Evolutionary conservation across 2,329 filamentous ascomycete species (phyloP), one percentile per base, ranked within the genome.

Genomic region (Xylariaceae sp.): DNA sequence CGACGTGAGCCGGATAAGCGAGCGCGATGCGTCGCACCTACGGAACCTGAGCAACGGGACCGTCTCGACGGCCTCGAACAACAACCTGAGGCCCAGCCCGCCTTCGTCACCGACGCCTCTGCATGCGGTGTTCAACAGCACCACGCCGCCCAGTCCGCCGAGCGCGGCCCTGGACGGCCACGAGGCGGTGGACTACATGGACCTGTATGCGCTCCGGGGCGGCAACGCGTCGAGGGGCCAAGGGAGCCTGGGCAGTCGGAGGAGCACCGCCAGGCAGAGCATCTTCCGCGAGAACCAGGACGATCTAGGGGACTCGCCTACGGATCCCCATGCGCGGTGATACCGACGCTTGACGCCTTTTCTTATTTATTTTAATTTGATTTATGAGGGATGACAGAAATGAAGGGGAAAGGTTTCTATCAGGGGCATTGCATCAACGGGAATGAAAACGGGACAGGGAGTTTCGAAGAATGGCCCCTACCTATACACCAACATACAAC

Each of bases 21-120:
- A 68, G 26, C 55, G 59, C 8, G 63, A 69, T 15, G 48, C 58
- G 9, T 43, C 57, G 9, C 68, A 70, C 40, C 47, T 68, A 37
- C 59, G 68, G 2, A 60, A 68, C 27, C 56, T 64, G 31, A 69
- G 66, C 53, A 64, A 66, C 43, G 54, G 56, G 1, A 68, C 64
- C 2, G 61, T 68, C 40, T 64, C 63, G 23, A 55, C 44, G 11
- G 36, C 42, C n/a, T n/a, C n/a, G n/a, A n/a, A n/a, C n/a, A n/a
- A n/a, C 17, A 40, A 43, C 31, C 23, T 34, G 12, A 35, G 17
- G 5, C 17, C 26, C 36, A 34, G 39, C 27, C 28, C 38, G 12
- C 27, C 36, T n/a, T 24, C 17, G 5, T 40, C 43, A 15, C 43
- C 52, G 14, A 41, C 47, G 9, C 37, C 46, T 5, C 27, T 15